These are phyloP conservation scores for Phytophthora constricta DNA, from an alignment of 352 stramenopile species.

Conservation along the genomic window DNA sequence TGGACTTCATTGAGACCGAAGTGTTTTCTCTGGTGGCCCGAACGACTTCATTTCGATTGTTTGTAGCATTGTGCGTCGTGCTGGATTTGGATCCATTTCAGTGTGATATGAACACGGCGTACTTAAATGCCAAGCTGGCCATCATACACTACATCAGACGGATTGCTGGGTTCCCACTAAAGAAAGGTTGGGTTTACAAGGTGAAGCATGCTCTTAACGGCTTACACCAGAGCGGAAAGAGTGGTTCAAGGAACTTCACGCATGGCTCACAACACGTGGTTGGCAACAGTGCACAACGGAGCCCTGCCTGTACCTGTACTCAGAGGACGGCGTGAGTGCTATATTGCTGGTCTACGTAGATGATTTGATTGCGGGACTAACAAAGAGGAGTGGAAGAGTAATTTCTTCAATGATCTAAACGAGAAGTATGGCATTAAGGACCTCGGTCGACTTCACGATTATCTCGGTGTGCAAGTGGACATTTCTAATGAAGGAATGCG, in stretches of 20 bases:
- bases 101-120: slow-evolving; percentile 22
- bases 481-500: background rate
- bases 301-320: background rate
- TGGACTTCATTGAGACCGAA: slow-evolving; percentile 2
- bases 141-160: slow-evolving; percentile 7
- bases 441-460: background rate
- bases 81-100: slow-evolving; percentile 7
- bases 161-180: background rate
- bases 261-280: background rate
- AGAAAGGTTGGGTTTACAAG: background rate
- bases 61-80: slow-evolving; percentile 1
- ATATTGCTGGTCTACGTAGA: background rate
- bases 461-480: background rate
- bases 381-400: background rate
- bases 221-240: background rate
- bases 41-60: slow-evolving; percentile 13
- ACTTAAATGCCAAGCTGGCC: slow-evolving; percentile 4
- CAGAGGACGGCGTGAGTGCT: background rate
- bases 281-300: background rate
- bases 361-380: background rate
- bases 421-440: background rate
- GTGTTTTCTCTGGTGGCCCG: slow-evolving; percentile 4
- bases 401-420: background rate
- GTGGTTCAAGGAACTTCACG: background rate
- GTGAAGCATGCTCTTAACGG: background rate